Evolutionary conservation across 169 alveolate genomes (phyloP).

Genomic region (Theileria equi): DNA sequence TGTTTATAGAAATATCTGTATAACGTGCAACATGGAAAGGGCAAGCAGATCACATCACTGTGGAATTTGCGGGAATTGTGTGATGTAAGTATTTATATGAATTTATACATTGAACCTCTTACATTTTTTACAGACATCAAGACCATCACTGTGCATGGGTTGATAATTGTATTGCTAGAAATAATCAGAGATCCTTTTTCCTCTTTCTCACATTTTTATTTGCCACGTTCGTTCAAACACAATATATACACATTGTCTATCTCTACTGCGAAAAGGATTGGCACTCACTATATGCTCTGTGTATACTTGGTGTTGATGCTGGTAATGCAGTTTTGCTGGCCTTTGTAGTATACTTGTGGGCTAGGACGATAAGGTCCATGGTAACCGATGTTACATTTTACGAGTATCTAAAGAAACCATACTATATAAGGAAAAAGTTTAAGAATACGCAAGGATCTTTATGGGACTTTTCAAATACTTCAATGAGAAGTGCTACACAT

Average conservation of each 20-base stretch:
- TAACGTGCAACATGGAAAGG: conserved; percentile 81
- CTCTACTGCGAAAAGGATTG: conserved; percentile 57
- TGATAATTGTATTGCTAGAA: conserved; percentile 90
- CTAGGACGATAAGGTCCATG: conserved; percentile 79
- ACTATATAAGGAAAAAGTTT: conserved; percentile 31
- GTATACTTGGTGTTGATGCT: no score
- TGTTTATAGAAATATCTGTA: conserved; percentile 67
- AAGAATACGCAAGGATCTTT: conserved; percentile 36
- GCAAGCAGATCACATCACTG: conserved; percentile 81
- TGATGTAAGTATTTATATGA: conserved; percentile 51
- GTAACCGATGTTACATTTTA: conserved; percentile 85
- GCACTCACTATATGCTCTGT: no score
- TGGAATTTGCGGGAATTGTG: conserved; percentile 78
- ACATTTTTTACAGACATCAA: conserved; percentile 65
- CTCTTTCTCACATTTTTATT: conserved; percentile 62
- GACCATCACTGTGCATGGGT: conserved; percentile 97
- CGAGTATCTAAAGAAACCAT: conserved; percentile 80
- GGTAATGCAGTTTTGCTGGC: conserved; percentile 73
- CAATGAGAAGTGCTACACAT: conserved; percentile 3
- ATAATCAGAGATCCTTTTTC: conserved; percentile 72
- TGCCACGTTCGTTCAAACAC: conserved; percentile 58
- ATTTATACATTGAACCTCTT: neutral
- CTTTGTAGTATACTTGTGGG: conserved; percentile 75
- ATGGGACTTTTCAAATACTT: conserved; percentile 54
- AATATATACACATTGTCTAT: conserved; percentile 67